These are phyloP conservation scores for Lentinula sp. DNA, from an alignment of 768 basidiomycete genomes.

Conservation along the genomic window DNA sequence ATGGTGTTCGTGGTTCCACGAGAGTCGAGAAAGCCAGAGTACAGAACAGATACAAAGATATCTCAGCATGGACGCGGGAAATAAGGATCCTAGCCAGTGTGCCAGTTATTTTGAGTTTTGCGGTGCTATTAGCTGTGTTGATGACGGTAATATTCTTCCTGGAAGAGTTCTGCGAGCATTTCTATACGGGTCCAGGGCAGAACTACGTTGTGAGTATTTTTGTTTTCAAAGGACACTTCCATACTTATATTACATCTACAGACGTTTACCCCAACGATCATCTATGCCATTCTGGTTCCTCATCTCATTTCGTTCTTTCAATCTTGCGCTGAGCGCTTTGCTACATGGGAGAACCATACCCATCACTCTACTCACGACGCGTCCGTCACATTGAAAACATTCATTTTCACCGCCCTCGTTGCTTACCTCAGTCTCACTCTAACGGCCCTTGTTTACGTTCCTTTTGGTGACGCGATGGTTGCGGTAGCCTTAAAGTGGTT, in stretches of 20 bases:
- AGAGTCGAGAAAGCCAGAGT: constrained; percentile 70
- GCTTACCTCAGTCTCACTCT: constrained; percentile 89
- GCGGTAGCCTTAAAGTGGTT: constrained; percentile 25
- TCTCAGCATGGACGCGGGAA: constrained; percentile 74
- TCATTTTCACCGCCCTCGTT: constrained; percentile 81
- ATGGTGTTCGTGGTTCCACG: constrained; percentile 74
- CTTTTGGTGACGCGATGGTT: constrained; percentile 83
- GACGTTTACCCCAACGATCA: constrained; percentile 77
- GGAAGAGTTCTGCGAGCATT: constrained; percentile 83
- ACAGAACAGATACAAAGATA: constrained; percentile 42
- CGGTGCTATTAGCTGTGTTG: constrained; percentile 58
- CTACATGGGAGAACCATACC: constrained; percentile 88
- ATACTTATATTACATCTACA: constrained; percentile 20
- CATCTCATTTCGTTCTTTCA: constrained; percentile 73
- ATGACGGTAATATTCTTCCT: constrained; percentile 81
- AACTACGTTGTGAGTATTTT: constrained; percentile 59
- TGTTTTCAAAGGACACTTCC: not conserved
- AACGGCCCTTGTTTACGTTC: constrained; percentile 94
- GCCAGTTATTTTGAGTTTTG: constrained; percentile 72
- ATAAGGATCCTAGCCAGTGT: constrained; percentile 59
- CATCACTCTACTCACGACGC: constrained; percentile 72
- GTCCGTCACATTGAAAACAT: constrained; percentile 86
- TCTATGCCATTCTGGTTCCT: constrained; percentile 80
- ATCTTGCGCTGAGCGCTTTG: constrained; percentile 57
- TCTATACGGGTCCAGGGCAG: constrained; percentile 87